Conservation (phyloP, 768 basidiomycete genomes). For the Megacollybia marginata region DNA sequence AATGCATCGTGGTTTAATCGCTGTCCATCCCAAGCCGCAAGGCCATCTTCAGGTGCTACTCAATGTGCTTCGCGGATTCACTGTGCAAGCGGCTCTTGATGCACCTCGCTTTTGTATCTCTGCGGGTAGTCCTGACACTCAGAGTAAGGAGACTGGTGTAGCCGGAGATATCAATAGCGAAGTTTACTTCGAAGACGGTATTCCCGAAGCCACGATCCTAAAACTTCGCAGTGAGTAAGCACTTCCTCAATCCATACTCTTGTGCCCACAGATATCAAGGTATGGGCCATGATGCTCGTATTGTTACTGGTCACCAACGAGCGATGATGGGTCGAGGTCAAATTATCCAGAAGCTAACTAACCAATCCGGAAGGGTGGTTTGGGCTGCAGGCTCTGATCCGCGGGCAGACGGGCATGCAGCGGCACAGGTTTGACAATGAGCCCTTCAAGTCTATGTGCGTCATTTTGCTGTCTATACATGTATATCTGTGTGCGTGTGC, state of each 20-base stretch:
- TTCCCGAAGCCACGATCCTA: slow-evolving; percentile 51
- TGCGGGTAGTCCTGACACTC: slow-evolving; percentile 62
- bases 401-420: slow-evolving; percentile 83
- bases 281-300: slow-evolving; percentile 84
- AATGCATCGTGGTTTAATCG: neutral
- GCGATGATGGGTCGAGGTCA: slow-evolving; percentile 78
- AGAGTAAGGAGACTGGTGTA: slow-evolving; percentile 33
- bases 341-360: slow-evolving; percentile 75
- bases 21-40: slow-evolving; percentile 55
- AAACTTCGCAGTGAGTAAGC: slow-evolving; percentile 54
- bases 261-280: slow-evolving; percentile 28
- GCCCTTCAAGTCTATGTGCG: neutral
- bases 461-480: neutral
- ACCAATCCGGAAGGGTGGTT: slow-evolving; percentile 61
- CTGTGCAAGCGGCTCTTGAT: slow-evolving; percentile 85
- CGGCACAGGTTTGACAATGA: slow-evolving; percentile 52
- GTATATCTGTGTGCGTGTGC: neutral
- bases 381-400: slow-evolving; percentile 96
- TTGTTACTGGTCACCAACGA: slow-evolving; percentile 52
- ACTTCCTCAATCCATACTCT: neutral
- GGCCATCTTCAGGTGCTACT: slow-evolving; percentile 93
- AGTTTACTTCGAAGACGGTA: slow-evolving; percentile 85
- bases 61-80: slow-evolving; percentile 83
- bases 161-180: slow-evolving; percentile 74
- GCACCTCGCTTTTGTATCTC: slow-evolving; percentile 96